phyloP scores from a whole-genome alignment of 495 filamentous ascomycete genomes.

The Lineolata rhizophorae region DNA sequence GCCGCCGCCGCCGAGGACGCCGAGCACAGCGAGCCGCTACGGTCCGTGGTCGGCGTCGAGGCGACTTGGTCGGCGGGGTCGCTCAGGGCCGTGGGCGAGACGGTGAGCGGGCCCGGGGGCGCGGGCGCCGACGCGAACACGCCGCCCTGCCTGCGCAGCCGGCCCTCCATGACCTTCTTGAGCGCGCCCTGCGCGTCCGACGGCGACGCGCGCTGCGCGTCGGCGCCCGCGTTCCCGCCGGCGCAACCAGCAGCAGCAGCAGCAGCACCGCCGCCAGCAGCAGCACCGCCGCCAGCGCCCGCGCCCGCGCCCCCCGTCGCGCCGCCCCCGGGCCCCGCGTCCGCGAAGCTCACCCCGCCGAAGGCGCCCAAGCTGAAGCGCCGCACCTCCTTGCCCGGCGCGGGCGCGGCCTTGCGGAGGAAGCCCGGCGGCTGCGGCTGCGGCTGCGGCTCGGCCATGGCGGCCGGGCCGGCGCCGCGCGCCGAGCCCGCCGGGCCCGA shows the following conservation, averaged over 20 bases:
- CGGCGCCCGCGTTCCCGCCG: not conserved
- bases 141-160: constrained; percentile 27
- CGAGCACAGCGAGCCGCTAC: too few species aligned
- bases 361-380: constrained; percentile 1
- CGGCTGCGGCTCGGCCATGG: too few species aligned
- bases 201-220: constrained; percentile 2
- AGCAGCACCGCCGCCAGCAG: not conserved
- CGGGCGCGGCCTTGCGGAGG: not conserved
- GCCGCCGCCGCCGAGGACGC: too few species aligned
- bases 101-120: too few species aligned
- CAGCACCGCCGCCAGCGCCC: not conserved
- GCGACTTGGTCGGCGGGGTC: too few species aligned
- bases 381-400: not conserved
- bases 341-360: not conserved
- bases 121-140: too few species aligned
- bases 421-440: too few species aligned
- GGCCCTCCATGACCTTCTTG: constrained; percentile 46
- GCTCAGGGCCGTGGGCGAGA: too few species aligned
- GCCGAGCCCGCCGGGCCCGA: too few species aligned
- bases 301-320: not conserved
- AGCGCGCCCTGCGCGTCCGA: constrained; percentile 39
- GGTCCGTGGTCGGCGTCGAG: too few species aligned
- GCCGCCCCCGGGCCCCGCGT: not conserved
- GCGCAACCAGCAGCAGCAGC: not conserved
- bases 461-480: too few species aligned